Percentiles rank a stretch among this genome's conserved stretches.
Conservation (phyloP, 2,329 filamentous ascomycete species). For the Zymoseptoria passerinii region DNA sequence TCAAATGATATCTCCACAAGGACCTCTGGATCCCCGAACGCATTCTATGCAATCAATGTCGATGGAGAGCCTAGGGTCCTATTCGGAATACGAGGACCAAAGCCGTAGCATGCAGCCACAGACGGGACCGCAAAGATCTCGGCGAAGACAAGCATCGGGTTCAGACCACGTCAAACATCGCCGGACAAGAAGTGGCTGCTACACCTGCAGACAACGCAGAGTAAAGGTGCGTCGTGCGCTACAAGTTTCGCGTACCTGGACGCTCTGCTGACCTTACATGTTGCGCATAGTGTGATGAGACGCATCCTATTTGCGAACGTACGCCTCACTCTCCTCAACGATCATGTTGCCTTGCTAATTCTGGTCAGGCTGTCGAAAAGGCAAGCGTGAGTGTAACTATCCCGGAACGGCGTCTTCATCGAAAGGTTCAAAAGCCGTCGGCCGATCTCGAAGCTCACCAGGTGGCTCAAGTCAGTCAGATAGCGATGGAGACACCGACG, state of each 20-base stretch:
- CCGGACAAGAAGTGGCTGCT: constrained; percentile 88
- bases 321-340: constrained; percentile 21
- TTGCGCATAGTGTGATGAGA: constrained; percentile 72
- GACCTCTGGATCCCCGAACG: constrained; percentile 17
- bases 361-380: constrained; percentile 71
- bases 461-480: constrained; percentile 43
- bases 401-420: constrained; percentile 57
- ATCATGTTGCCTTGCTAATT: constrained; percentile 6
- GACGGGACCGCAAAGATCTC: constrained; percentile 18
- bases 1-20: constrained; percentile 22
- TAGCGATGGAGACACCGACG: constrained; percentile 40
- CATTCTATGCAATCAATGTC: constrained; percentile 28
- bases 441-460: constrained; percentile 38
- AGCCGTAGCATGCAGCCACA: constrained; percentile 20
- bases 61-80: constrained; percentile 27
- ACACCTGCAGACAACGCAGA: constrained; percentile 77
- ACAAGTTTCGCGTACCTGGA: neutral
- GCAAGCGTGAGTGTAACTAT: constrained; percentile 82
- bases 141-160: constrained; percentile 22
- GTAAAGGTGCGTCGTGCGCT: constrained; percentile 53
- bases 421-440: constrained; percentile 35
- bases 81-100: constrained; percentile 26
- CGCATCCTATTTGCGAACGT: constrained; percentile 74
- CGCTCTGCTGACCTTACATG: constrained; percentile 11
- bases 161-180: constrained; percentile 83